Conservation (phyloP, 2,329 filamentous ascomycete genomes). For the Sporothrix globosa region DNA sequence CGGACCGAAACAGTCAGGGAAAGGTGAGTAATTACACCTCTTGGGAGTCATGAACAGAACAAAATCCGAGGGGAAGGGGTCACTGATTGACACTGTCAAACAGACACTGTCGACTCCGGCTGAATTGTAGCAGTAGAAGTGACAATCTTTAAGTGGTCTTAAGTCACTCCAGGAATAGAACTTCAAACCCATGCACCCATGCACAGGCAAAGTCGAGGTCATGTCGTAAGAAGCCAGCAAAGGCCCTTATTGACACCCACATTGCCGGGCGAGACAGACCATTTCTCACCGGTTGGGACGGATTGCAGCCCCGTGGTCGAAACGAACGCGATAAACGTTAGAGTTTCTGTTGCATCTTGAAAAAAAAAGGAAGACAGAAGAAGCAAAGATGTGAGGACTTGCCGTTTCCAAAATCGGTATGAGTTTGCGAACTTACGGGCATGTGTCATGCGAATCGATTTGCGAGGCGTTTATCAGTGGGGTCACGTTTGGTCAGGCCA, state of each 20-base stretch:
- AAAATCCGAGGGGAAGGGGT: neutral
- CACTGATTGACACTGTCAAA: neutral
- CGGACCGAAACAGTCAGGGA: slow-evolving; percentile 13
- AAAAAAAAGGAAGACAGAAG: neutral
- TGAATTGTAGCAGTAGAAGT: no score
- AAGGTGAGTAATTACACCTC: neutral
- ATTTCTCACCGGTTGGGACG: slow-evolving; percentile 17
- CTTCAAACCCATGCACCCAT: neutral
- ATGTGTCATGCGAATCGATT: neutral
- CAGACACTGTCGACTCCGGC: neutral
- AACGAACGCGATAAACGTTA: neutral
- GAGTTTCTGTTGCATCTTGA: neutral
- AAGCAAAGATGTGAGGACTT: neutral
- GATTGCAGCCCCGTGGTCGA: slow-evolving; percentile 3
- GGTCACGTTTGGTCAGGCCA: neutral
- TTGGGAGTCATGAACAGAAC: no score
- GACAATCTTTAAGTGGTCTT: no score
- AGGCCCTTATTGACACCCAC: neutral
- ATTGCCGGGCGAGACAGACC: slow-evolving; percentile 20
- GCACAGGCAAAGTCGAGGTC: no score
- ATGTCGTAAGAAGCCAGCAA: no score
- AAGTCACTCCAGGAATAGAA: neutral
- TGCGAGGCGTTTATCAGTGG: slow-evolving; percentile 9
- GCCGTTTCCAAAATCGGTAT: neutral
- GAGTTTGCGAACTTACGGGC: neutral